A percentile compares a stretch with the other conserved stretches of the same genome.
Evolutionary conservation across 140 eudicot species (phyloP).

Genomic region (Cichorium intybus): DNA sequence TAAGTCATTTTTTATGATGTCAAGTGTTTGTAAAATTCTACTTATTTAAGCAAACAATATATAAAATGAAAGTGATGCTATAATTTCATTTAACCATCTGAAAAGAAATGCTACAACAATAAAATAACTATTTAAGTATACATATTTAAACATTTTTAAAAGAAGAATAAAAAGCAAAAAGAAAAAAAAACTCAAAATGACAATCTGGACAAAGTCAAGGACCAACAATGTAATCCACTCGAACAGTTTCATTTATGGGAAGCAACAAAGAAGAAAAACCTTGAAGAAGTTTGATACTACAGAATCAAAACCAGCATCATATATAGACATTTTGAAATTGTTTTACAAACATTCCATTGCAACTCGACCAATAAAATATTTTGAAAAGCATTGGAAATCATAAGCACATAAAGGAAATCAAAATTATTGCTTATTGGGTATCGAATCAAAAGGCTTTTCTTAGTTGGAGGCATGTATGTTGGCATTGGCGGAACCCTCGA

Average conservation of each 20-base stretch:
- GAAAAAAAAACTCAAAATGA: neutral
- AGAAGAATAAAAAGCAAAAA: too few relatives aligned
- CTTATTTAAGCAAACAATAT: too few relatives aligned
- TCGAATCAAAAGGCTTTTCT: conserved; percentile 8
- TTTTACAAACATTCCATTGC: conserved; percentile 11
- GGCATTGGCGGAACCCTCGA: conserved; percentile 6
- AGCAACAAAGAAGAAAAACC: neutral
- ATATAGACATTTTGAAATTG: conserved; percentile 1
- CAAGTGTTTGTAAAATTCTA: too few relatives aligned
- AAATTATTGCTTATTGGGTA: neutral
- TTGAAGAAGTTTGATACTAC: conserved; percentile 19
- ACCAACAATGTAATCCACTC: neutral
- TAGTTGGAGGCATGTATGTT: conserved; percentile 31
- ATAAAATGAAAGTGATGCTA: too few relatives aligned
- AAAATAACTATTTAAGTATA: too few relatives aligned
- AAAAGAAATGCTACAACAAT: too few relatives aligned
- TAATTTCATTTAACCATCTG: too few relatives aligned
- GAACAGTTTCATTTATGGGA: neutral
- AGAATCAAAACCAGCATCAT: conserved; percentile 11
- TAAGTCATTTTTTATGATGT: too few relatives aligned
- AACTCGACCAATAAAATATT: neutral
- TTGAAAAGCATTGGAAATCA: neutral
- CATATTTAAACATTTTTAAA: too few relatives aligned
- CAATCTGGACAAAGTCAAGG: neutral
- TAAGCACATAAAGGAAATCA: neutral